phyloP scores from a whole-genome alignment of 2,329 filamentous ascomycete genomes.

The Neonectria hederae region DNA sequence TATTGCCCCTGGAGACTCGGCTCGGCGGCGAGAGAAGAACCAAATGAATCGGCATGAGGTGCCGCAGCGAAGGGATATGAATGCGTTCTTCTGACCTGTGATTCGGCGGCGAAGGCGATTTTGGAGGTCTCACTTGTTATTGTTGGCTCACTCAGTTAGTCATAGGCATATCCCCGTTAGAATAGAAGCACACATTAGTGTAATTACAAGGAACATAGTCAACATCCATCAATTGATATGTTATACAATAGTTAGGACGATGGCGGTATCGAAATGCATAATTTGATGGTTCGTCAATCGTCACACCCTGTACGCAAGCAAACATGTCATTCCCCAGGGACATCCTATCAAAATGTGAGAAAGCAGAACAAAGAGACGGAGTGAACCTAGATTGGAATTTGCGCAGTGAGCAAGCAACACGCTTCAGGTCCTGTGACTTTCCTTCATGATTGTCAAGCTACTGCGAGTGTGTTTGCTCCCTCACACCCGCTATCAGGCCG shows the following conservation, averaged over 20 bases:
- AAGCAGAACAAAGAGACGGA: not conserved
- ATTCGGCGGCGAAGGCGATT: not conserved
- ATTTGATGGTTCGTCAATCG: not conserved
- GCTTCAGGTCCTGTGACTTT: not conserved
- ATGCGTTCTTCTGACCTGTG: constrained; percentile 13
- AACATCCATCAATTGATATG: not conserved
- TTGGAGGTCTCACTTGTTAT: not conserved
- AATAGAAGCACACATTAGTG: too few species aligned
- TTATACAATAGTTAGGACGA: not conserved
- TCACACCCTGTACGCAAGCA: not conserved
- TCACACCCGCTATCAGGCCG: not conserved
- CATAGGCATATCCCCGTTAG: not conserved
- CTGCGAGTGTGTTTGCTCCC: constrained; percentile 11
- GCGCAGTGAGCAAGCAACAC: not conserved
- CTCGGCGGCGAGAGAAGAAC: constrained; percentile 12
- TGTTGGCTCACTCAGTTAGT: not conserved
- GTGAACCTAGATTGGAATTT: not conserved
- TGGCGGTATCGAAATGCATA: not conserved
- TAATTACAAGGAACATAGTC: not conserved
- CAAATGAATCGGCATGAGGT: constrained; percentile 25
- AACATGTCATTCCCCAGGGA: not conserved
- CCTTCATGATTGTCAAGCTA: not conserved
- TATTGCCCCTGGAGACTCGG: constrained; percentile 16
- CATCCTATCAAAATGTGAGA: not conserved
- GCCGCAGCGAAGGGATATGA: constrained; percentile 20